These are phyloP conservation scores for Pterulicium gracile DNA, from an alignment of 1,284 basidiomycete species.

Conservation along the genomic window DNA sequence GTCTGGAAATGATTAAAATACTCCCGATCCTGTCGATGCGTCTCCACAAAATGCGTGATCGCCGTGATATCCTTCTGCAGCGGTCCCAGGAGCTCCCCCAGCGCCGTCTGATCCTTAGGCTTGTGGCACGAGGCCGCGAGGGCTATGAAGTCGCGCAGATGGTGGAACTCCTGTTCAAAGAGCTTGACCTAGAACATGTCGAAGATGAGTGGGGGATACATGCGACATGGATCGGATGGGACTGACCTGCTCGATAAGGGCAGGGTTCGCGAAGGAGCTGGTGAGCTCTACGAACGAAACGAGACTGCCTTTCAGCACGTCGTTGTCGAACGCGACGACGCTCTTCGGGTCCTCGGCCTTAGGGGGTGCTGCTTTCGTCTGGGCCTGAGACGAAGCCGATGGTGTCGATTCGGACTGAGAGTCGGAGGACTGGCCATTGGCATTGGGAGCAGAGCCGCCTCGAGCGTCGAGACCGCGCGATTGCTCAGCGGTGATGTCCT, in stretches of 20 bases:
- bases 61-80: conserved; percentile 69
- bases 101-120: conserved; percentile 47
- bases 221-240: conserved; percentile 1
- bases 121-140: conserved; percentile 71
- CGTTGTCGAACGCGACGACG: conserved; percentile 68
- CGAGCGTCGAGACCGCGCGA: conserved; percentile 14
- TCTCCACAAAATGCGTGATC: conserved; percentile 75
- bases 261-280: conserved; percentile 58
- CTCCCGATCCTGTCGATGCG: conserved; percentile 71
- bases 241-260: conserved; percentile 72
- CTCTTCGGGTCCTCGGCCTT: conserved; percentile 42
- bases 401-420: conserved; percentile 29
- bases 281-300: conserved; percentile 69
- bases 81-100: conserved; percentile 59
- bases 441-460: too few relatives aligned
- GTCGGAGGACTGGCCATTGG: conserved; percentile 20
- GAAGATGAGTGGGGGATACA: not conserved
- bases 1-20: conserved; percentile 78
- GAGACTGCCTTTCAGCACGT: conserved; percentile 61
- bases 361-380: conserved; percentile 25
- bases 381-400: conserved; percentile 29
- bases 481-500: conserved; percentile 69
- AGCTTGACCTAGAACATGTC: conserved; percentile 44
- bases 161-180: conserved; percentile 60
- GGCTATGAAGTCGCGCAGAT: conserved; percentile 61